Evolutionary conservation across 169 alveolate species (phyloP), one percentile per base, ranked within the genome.

Genomic region (Plasmodium inui): DNA sequence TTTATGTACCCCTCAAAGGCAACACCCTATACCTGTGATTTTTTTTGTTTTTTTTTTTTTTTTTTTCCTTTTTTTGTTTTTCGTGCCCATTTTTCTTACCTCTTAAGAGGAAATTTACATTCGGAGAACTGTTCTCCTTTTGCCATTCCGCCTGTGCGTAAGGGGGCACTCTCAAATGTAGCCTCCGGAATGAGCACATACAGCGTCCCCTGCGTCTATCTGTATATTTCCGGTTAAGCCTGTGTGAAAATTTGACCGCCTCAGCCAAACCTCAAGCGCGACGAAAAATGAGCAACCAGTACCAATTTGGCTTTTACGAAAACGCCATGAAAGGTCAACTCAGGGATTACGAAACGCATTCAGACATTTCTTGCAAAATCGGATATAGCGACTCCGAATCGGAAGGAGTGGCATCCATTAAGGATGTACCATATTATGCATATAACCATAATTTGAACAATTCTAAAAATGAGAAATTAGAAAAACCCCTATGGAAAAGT

Each of bases 371-470:
- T 2, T 88, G 94, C 50, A 88, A 88, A 88, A 88, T 88, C 30
- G 94, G 94, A 6, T 88, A 88, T 34, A 88, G 83, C 22, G 94
- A 88, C 61, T 88, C 94, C n/a, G 94, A 88, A 88, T 88, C 94
- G 46, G 94, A 88, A 67, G 94, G 94, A 32, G 94, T 88, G 9
- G 94, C 89, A 2, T 88, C 94, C 8, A 88, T 88, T 39, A 88
- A 88, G 72, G 94, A 88, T 12, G 81, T 61, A 17, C 89, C 94
- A 2, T 88, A 88, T 61, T 88, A 78, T 88, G 44, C 94, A 37
- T 88, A 73, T 67, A 50, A 70, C 17, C 28, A 73, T 14, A 88
- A 61, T 19, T 37, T 76, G 41, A 53, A 79, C n/a, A 79, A 88
- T 88, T 46, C 76, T 85, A 88, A 88, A 67, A 88, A 76, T 19